phyloP scores from a whole-genome alignment of 1,284 basidiomycete genomes.

The Pulveroboletus sp. region DNA sequence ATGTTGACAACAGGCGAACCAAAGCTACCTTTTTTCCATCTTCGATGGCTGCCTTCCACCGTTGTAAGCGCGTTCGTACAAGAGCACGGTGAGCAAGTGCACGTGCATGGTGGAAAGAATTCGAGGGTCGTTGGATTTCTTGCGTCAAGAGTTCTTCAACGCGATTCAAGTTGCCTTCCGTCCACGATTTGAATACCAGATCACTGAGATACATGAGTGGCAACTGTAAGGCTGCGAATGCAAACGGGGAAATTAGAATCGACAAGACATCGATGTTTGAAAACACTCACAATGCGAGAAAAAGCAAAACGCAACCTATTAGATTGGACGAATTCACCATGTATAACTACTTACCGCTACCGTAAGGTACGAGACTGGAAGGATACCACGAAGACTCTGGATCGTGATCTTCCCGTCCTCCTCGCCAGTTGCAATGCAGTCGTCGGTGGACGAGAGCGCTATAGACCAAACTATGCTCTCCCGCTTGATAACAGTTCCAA shows the following conservation, averaged over 20 bases:
- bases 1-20: neutral
- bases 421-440: neutral
- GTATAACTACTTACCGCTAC: neutral
- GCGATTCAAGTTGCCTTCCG: too few relatives aligned
- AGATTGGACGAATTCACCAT: neutral
- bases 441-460: neutral
- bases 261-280: neutral
- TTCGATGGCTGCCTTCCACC: neutral
- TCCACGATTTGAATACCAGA: neutral
- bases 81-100: neutral
- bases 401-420: neutral
- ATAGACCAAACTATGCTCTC: neutral
- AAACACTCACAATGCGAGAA: neutral
- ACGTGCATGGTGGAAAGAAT: neutral
- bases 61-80: neutral
- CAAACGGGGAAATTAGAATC: neutral
- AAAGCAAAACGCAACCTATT: neutral
- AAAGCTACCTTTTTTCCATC: conserved; percentile 1
- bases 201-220: neutral
- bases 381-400: neutral
- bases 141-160: conserved; percentile 1
- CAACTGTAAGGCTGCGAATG: neutral
- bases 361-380: neutral
- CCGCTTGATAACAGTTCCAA: neutral
- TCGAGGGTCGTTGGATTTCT: neutral